These are phyloP conservation scores for Purpureocillium takamizusanense DNA, from an alignment of 2,329 filamentous ascomycete species.

Conservation along the genomic window DNA sequence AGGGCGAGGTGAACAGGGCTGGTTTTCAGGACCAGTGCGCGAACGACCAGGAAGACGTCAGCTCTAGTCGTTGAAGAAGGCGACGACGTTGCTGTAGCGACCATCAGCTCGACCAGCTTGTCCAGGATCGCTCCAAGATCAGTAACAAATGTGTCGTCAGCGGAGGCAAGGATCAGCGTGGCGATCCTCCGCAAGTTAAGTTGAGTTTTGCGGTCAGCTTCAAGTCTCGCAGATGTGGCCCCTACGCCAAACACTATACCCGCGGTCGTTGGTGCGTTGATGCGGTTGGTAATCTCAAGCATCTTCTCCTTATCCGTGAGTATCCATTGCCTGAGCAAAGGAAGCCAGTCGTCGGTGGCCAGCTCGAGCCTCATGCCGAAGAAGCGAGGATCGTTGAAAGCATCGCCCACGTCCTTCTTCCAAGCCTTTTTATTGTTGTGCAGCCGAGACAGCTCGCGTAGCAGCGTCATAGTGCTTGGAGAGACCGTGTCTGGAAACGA, in stretches of 20 bases:
- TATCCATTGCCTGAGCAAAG: slow-evolving; percentile 75
- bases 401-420: slow-evolving; percentile 87
- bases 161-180: slow-evolving; percentile 67
- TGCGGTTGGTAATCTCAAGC: slow-evolving; percentile 66
- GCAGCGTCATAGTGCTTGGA: slow-evolving; percentile 57
- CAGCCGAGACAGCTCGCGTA: slow-evolving; percentile 69
- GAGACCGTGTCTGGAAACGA: slow-evolving; percentile 80
- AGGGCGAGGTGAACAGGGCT: slow-evolving; percentile 71
- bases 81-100: slow-evolving; percentile 77
- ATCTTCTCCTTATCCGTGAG: slow-evolving; percentile 82
- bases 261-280: slow-evolving; percentile 80
- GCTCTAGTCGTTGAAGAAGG: slow-evolving; percentile 83
- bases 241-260: slow-evolving; percentile 99
- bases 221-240: slow-evolving; percentile 83
- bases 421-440: slow-evolving; percentile 78
- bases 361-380: slow-evolving; percentile 62
- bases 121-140: slow-evolving; percentile 68
- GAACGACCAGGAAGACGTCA: slow-evolving; percentile 82
- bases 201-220: slow-evolving; percentile 89
- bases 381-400: slow-evolving; percentile 83
- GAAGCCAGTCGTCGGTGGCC: slow-evolving; percentile 69
- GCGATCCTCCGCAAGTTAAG: slow-evolving; percentile 78
- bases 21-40: slow-evolving; percentile 71
- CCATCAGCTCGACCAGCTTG: slow-evolving; percentile 78
- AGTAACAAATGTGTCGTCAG: slow-evolving; percentile 69